Conservation (phyloP, 2,329 filamentous ascomycete genomes). For the Lecanicillium sp. region DNA sequence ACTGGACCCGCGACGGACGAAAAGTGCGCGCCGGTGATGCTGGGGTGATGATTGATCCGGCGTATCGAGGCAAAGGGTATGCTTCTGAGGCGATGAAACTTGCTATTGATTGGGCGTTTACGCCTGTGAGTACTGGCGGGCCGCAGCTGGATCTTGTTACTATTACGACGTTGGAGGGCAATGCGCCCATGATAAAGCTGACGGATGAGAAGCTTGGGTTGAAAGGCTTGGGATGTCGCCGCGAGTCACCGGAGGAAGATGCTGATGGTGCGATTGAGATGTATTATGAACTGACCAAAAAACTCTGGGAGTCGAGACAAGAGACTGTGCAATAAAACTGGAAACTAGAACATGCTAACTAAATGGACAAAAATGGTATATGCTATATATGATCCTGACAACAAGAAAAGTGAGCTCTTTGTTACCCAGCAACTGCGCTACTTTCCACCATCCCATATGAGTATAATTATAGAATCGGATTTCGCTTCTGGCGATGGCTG, state of each 20-base stretch:
- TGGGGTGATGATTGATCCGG: slow-evolving; percentile 18
- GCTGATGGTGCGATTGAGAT: slow-evolving; percentile 13
- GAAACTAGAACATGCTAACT: not conserved
- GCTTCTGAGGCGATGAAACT: slow-evolving; percentile 17
- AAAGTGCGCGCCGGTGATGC: slow-evolving; percentile 17
- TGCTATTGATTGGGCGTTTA: slow-evolving; percentile 19
- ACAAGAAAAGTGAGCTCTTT: not conserved
- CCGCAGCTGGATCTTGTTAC: slow-evolving; percentile 20
- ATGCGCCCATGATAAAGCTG: slow-evolving; percentile 16
- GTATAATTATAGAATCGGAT: slow-evolving; percentile 30
- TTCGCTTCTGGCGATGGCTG: slow-evolving; percentile 11
- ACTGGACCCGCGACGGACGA: slow-evolving; percentile 11
- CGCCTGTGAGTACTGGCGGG: slow-evolving; percentile 13
- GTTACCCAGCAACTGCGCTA: not conserved
- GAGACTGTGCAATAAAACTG: not conserved
- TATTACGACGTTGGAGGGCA: slow-evolving; percentile 15
- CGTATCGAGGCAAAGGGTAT: slow-evolving; percentile 16
- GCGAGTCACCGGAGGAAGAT: slow-evolving; percentile 6
- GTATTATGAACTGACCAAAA: slow-evolving; percentile 16
- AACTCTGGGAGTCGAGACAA: slow-evolving; percentile 11
- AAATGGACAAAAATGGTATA: slow-evolving; percentile 4
- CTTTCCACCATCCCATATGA: slow-evolving; percentile 28
- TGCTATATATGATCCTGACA: not conserved
- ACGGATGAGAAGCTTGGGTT: slow-evolving; percentile 16
- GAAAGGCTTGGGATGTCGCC: slow-evolving; percentile 11